Conservation (phyloP, 1,139 yeast species). For the Debaryomyces singareniensis region DNA sequence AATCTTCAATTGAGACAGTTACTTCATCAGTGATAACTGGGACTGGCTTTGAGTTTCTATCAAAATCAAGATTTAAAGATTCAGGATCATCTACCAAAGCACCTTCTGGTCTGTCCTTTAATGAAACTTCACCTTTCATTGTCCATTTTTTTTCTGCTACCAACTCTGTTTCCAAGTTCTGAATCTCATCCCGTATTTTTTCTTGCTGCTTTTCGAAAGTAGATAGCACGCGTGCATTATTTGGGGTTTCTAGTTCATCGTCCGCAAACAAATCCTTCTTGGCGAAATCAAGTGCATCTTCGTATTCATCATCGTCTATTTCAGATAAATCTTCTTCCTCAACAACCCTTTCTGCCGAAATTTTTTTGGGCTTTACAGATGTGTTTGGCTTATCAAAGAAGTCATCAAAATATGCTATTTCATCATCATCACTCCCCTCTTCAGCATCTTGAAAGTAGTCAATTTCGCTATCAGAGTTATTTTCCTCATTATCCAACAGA, state of each 20-base stretch:
- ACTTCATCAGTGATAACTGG: conserved; percentile 89
- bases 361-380: conserved; percentile 13
- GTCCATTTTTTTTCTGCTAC: conserved; percentile 93
- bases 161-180: conserved; percentile 74
- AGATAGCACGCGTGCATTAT: conserved; percentile 38
- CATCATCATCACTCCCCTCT: conserved; percentile 44
- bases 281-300: conserved; percentile 50
- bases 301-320: conserved; percentile 34
- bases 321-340: conserved; percentile 29
- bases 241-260: conserved; percentile 19
- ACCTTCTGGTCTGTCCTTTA: conserved; percentile 77
- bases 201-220: conserved; percentile 81
- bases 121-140: conserved; percentile 84
- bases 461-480: conserved; percentile 42
- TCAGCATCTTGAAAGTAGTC: conserved; percentile 58
- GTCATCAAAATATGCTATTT: conserved; percentile 54
- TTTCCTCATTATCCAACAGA: conserved; percentile 55
- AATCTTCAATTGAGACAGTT: conserved; percentile 80
- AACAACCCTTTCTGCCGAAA: conserved; percentile 13
- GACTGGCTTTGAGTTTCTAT: conserved; percentile 49
- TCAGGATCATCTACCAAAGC: conserved; percentile 51
- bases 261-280: conserved; percentile 59
- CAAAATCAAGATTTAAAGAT: conserved; percentile 32
- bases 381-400: conserved; percentile 55
- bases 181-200: conserved; percentile 70